Evolutionary conservation across 257 asterid species (phyloP), one percentile per base, ranked within the genome.

Genomic region (Plantago major): DNA sequence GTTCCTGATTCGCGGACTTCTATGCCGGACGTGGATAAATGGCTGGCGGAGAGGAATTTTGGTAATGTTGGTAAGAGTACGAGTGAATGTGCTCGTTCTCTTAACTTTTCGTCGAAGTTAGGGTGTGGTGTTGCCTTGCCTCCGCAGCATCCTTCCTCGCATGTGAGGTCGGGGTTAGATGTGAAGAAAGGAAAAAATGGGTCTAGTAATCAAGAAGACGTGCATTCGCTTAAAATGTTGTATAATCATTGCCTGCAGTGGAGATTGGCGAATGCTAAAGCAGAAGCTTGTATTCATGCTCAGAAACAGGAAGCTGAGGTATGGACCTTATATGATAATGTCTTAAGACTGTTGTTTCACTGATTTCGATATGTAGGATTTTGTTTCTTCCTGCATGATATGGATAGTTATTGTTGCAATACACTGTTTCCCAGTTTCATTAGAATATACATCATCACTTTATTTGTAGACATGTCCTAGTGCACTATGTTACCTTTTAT

Each of bases 241-340:
- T 59, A 58, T 45, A 90, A 87, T 65, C 85, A 78, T 61, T 67
- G 64, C 51, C 67, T 87, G 73, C 95, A 83, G 50, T 90, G 93
- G 93, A 73, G 89, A 46, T 74, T 73, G n/a, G 79, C 83, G 3
- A 90, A 90, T 68, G 88, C 93, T 9, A 90, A 77, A 74, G 88
- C 95, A 0, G 90, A 82, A 70, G 80, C 77, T 28, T 75, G 85
- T 52, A 51, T 67, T 70, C 71, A 40, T 13, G 64, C 79, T 37
- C 88, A 72, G 71, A 83, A 67, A 65, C 71, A 62, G 58, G 97
- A 84, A 54, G 65, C 80, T 42, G 87, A 90, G 92, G 95, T 87
- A 68, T 43, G 82, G 57, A 33, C 40, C 6, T 4, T 33, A 7
- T 33, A 33, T 33, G 40, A 33, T 33, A 2, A 33, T 33, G 40